phyloP scores from a whole-genome alignment of 148 eudicot genomes.

The Drosera capensis region DNA sequence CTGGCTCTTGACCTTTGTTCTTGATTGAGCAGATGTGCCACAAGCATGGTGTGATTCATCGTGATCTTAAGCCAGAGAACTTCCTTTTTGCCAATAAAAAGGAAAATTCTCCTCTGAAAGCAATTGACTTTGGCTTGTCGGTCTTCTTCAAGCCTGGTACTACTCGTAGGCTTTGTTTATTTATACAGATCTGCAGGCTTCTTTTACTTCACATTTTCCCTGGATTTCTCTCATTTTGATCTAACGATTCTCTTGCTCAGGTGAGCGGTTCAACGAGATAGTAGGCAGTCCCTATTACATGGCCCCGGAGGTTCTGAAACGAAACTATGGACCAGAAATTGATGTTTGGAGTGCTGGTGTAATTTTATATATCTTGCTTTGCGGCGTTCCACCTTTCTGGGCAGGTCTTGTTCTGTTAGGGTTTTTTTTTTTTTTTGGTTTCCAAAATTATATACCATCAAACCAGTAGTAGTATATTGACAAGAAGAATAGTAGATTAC shows the following conservation, averaged over 20 bases:
- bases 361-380: conserved; percentile 41
- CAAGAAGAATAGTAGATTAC: too few species aligned
- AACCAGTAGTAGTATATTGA: too few species aligned
- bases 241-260: conserved; percentile 11
- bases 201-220: neutral
- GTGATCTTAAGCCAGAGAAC: conserved; percentile 3
- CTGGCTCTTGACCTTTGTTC: neutral
- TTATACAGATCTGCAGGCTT: neutral
- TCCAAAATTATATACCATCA: too few species aligned
- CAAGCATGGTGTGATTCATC: conserved; percentile 12
- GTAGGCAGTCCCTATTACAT: conserved; percentile 56
- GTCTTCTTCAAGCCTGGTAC: neutral
- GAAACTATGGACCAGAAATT: conserved; percentile 40
- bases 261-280: conserved; percentile 34
- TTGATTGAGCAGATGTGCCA: conserved; percentile 7
- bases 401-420: conserved; percentile 45
- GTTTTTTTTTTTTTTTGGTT: too few species aligned
- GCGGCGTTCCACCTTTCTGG: conserved; percentile 55
- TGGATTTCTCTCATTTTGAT: neutral
- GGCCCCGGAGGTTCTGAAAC: conserved; percentile 51
- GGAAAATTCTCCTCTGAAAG: conserved; percentile 1
- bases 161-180: neutral
- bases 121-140: conserved; percentile 2
- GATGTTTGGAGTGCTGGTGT: conserved; percentile 63
- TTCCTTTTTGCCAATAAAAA: conserved; percentile 1